Conservation (phyloP, 805 yeast genomes). For the Kregervanrija delftensis region DNA sequence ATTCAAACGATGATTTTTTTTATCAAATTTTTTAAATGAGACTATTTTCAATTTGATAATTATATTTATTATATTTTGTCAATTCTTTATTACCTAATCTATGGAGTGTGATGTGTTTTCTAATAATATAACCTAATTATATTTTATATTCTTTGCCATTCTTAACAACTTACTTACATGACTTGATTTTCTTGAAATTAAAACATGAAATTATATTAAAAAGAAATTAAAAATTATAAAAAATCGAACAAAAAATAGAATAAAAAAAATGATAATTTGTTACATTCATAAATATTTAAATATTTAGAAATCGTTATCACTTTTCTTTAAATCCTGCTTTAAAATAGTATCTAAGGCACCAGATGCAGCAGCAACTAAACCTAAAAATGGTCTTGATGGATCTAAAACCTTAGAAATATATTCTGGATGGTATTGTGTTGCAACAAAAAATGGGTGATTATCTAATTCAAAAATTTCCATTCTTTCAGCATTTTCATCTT, state of each 20-base stretch:
- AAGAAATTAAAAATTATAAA: no score
- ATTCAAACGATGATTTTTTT: not conserved
- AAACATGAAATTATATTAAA: no score
- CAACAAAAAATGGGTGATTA: slow-evolving; percentile 86
- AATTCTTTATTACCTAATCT: not conserved
- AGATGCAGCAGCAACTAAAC: slow-evolving; percentile 89
- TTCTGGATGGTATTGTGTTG: slow-evolving; percentile 98
- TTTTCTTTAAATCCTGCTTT: slow-evolving; percentile 28
- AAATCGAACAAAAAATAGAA: not conserved
- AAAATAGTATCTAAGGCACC: slow-evolving; percentile 71
- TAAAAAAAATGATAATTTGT: not conserved
- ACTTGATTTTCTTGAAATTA: no score
- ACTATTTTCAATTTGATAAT: not conserved
- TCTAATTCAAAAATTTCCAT: slow-evolving; percentile 90
- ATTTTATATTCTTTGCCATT: no score
- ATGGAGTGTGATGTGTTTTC: not conserved
- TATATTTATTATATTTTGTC: no score
- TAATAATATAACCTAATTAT: no score
- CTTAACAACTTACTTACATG: no score
- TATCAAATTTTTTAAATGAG: not conserved
- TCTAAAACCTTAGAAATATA: slow-evolving; percentile 93
- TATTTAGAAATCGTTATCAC: slow-evolving; percentile 25
- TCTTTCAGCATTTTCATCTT: slow-evolving; percentile 82
- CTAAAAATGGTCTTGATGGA: slow-evolving; percentile 94
- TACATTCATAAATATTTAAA: not conserved